Conservation (phyloP, 257 asterid species). For the Fraxinus excelsior region DNA sequence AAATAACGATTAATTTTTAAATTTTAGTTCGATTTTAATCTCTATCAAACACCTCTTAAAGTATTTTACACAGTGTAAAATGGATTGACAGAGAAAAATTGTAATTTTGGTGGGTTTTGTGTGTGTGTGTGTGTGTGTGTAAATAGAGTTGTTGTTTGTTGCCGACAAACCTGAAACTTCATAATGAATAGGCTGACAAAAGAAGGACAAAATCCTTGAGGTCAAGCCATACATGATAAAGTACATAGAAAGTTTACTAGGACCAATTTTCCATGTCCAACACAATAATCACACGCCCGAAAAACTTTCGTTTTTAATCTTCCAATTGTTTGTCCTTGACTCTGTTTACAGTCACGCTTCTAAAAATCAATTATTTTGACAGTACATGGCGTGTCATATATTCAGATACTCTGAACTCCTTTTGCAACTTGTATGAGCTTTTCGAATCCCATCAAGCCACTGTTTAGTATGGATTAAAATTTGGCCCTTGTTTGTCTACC, state of each 20-base stretch:
- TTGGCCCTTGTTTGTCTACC: too few species aligned
- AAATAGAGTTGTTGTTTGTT: not conserved
- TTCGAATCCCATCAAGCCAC: too few species aligned
- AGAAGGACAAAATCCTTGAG: conserved; percentile 14
- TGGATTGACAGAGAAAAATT: too few species aligned
- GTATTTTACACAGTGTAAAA: too few species aligned
- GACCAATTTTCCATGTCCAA: conserved; percentile 22
- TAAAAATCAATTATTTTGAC: not conserved
- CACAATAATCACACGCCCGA: conserved; percentile 18
- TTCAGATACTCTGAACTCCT: not conserved
- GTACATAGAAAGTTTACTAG: conserved; percentile 17
- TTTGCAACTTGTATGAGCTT: too few species aligned
- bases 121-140: too few species aligned
- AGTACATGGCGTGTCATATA: not conserved
- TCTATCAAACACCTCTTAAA: too few species aligned
- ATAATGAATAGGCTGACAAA: conserved; percentile 11
- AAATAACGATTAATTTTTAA: too few species aligned
- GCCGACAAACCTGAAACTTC: conserved; percentile 36
- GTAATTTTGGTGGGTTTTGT: too few species aligned
- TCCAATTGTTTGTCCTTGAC: not conserved
- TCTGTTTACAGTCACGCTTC: not conserved
- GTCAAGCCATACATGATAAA: conserved; percentile 36
- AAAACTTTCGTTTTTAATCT: not conserved
- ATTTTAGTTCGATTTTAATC: too few species aligned
- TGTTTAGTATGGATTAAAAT: too few species aligned